Percentiles rank a stretch among this genome's conserved stretches.
These are phyloP conservation scores for Lentinus polychrous DNA, from an alignment of 1,284 basidiomycete genomes.

Conservation along the genomic window DNA sequence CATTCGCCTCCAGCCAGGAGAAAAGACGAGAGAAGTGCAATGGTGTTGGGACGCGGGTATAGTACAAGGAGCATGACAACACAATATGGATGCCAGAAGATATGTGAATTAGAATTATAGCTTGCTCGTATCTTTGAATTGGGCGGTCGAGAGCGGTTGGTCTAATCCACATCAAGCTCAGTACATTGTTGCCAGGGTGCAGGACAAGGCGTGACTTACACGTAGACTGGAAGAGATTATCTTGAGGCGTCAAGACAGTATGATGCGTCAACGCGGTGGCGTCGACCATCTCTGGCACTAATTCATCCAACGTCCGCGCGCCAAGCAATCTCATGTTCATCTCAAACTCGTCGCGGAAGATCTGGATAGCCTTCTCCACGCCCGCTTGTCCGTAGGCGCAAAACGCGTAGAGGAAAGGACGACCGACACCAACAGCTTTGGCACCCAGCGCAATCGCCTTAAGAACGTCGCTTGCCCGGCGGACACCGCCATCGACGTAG, in stretches of 20 bases:
- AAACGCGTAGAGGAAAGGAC: constrained; percentile 88
- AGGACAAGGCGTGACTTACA: constrained; percentile 44
- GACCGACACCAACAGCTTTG: constrained; percentile 75
- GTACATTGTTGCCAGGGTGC: background rate
- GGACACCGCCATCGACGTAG: constrained; percentile 89
- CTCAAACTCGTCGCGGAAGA: constrained; percentile 86
- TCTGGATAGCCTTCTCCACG: constrained; percentile 71
- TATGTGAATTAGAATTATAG: no score
- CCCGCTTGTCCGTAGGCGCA: constrained; percentile 84
- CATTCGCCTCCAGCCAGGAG: no score
- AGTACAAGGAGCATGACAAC: no score
- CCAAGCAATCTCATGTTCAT: constrained; percentile 90
- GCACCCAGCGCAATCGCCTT: constrained; percentile 91
- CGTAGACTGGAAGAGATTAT: constrained; percentile 70
- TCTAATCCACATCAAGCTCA: constrained; percentile 9
- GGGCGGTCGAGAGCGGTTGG: constrained; percentile 17
- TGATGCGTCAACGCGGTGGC: constrained; percentile 62
- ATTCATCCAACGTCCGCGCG: constrained; percentile 69
- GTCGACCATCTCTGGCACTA: constrained; percentile 87
- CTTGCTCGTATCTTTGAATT: constrained; percentile 19
- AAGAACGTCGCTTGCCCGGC: constrained; percentile 86
- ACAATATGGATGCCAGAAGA: no score
- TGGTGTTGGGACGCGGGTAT: no score
- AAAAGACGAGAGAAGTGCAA: no score
- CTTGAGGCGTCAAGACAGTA: constrained; percentile 56